A percentile compares a stretch with the other conserved stretches of the same genome.
Evolutionary conservation across 495 filamentous ascomycete genomes (phyloP).

Genomic region (Pseudevernia furfuracea): DNA sequence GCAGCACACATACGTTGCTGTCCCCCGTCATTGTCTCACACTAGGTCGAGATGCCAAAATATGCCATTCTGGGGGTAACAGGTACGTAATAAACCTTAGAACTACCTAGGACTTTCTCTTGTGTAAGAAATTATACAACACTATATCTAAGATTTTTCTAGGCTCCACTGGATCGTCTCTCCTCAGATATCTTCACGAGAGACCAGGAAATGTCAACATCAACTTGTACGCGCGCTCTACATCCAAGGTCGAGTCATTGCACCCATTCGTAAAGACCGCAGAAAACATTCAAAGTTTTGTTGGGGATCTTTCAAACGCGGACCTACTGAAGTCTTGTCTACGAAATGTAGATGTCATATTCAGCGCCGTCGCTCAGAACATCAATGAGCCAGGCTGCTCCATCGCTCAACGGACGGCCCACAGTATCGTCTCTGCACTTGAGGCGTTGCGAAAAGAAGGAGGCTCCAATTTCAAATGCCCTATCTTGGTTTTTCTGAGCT

Average conservation of each 20-base stretch:
- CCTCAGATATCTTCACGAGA: conserved; percentile 13
- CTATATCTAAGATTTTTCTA: neutral
- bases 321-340: conserved; percentile 9
- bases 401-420: conserved; percentile 6
- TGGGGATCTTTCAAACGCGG: conserved; percentile 7
- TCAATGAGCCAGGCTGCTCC: conserved; percentile 12
- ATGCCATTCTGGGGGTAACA: conserved; percentile 3
- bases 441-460: neutral
- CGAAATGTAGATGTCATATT: conserved; percentile 8
- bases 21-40: neutral
- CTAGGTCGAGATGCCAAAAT: neutral
- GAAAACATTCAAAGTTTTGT: neutral
- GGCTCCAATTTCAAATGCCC: conserved; percentile 6
- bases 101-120: neutral
- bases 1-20: neutral
- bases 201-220: conserved; percentile 4
- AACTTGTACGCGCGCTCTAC: conserved; percentile 13
- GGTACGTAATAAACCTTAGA: neutral
- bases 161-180: conserved; percentile 11
- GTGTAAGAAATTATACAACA: too few relatives aligned
- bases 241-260: conserved; percentile 8
- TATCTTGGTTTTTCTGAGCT: conserved; percentile 4
- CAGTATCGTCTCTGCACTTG: conserved; percentile 7
- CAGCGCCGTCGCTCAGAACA: conserved; percentile 7
- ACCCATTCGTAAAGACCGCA: conserved; percentile 3